phyloP scores from a whole-genome alignment of 2,329 filamentous ascomycete species.

The Diplodia corticola region DNA sequence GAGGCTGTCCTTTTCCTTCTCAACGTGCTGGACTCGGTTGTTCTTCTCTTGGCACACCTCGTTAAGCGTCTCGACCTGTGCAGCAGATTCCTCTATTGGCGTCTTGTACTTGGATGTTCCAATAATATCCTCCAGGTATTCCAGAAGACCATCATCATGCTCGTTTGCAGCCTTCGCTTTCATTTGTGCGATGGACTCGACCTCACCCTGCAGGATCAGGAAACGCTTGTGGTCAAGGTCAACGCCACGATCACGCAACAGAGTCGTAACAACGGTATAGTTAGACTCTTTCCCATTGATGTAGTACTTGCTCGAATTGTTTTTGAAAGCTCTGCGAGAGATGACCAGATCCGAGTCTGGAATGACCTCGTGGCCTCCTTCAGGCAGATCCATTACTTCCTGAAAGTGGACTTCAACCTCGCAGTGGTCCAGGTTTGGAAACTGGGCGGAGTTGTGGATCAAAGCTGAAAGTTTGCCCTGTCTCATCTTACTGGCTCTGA shows the following conservation, averaged over 20 bases:
- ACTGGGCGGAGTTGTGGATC: constrained; percentile 92
- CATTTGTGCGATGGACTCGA: constrained; percentile 99
- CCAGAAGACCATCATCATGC: constrained; percentile 91
- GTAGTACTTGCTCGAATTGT: constrained; percentile 98
- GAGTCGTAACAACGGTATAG: constrained; percentile 85
- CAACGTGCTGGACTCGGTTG: constrained; percentile 91
- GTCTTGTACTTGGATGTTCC: constrained; percentile 98
- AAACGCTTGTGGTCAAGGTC: constrained; percentile 98
- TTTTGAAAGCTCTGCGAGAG: constrained; percentile 91
- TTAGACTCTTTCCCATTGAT: constrained; percentile 88
- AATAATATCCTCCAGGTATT: constrained; percentile 98
- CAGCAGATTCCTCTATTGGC: constrained; percentile 89
- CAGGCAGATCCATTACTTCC: constrained; percentile 85
- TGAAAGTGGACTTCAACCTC: constrained; percentile 97
- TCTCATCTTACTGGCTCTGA: constrained; percentile 98
- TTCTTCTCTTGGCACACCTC: constrained; percentile 96
- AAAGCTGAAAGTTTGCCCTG: constrained; percentile 97
- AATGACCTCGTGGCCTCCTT: constrained; percentile 72
- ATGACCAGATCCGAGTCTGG: constrained; percentile 84
- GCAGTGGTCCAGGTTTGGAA: constrained; percentile 82
- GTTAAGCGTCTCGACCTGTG: constrained; percentile 88
- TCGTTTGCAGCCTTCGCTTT: constrained; percentile 94
- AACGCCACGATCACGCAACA: constrained; percentile 84
- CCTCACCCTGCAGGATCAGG: constrained; percentile 93
- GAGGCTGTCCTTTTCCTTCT: constrained; percentile 90